Percentiles rank a stretch among this genome's conserved stretches.
Evolutionary conservation across 2,329 filamentous ascomycete species (phyloP).

Genomic region (Alternaria atra): DNA sequence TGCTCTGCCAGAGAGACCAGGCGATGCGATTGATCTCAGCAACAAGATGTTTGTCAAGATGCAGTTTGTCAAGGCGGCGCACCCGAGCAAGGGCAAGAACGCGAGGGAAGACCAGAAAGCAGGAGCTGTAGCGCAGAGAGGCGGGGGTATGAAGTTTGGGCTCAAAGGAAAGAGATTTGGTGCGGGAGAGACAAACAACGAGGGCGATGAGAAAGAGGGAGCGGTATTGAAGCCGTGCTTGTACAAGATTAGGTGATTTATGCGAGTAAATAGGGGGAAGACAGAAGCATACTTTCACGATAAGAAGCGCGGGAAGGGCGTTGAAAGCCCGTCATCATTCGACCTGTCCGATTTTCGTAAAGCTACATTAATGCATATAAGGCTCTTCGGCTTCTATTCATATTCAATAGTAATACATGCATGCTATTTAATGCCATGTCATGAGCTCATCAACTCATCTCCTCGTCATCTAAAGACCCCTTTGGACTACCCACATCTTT

Average conservation of each 20-base stretch:
- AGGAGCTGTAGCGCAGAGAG: slow-evolving; percentile 47
- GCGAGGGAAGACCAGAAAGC: slow-evolving; percentile 52
- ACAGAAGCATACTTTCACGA: neutral
- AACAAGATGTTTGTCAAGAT: slow-evolving; percentile 99
- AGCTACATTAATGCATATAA: neutral
- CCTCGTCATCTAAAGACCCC: neutral
- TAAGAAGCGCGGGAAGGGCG: neutral
- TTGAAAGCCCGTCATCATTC: neutral
- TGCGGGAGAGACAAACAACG: slow-evolving; percentile 43
- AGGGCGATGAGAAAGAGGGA: slow-evolving; percentile 65
- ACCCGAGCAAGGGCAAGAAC: slow-evolving; percentile 79
- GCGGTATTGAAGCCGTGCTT: slow-evolving; percentile 93
- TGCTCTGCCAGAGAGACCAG: slow-evolving; percentile 61
- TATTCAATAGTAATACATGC: slow-evolving; percentile 21
- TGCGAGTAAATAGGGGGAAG: neutral
- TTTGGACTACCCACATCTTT: neutral
- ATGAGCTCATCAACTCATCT: slow-evolving; percentile 20
- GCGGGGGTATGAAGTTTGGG: slow-evolving; percentile 53
- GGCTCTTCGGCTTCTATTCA: neutral
- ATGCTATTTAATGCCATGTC: slow-evolving; percentile 10
- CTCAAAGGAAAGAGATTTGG: slow-evolving; percentile 17
- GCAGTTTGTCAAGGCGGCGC: slow-evolving; percentile 87
- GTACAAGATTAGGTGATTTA: slow-evolving; percentile 76
- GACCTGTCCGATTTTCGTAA: neutral
- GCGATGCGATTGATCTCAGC: slow-evolving; percentile 74